These are phyloP conservation scores for Trichaptum fuscoviolaceum DNA, from an alignment of 768 basidiomycete species.

Conservation along the genomic window DNA sequence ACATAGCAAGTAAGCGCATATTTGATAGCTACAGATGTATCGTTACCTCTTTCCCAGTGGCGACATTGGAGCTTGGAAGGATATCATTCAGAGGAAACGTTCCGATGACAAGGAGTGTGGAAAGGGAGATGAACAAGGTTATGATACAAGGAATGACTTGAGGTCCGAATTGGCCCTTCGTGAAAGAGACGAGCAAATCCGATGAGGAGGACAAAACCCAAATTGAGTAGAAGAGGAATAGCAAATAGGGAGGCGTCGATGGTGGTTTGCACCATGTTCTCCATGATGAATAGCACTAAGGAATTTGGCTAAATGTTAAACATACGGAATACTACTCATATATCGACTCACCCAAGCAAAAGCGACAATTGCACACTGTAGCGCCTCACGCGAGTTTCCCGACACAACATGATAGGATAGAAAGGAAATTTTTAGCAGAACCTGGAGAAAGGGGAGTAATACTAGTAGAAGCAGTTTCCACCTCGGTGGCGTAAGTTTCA, in stretches of 20 bases:
- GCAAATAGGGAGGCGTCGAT: conserved; percentile 48
- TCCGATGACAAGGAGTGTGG: conserved; percentile 46
- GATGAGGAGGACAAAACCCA: conserved; percentile 30
- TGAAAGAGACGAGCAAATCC: conserved; percentile 6
- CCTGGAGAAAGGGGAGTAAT: conserved; percentile 31
- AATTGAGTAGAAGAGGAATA: conserved; percentile 37
- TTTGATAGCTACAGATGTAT: conserved; percentile 2
- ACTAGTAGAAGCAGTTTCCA: conserved; percentile 31
- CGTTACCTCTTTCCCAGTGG: conserved; percentile 42
- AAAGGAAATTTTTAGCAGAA: conserved; percentile 6
- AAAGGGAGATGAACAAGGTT: conserved; percentile 27
- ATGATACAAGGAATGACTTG: conserved; percentile 14
- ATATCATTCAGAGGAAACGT: conserved; percentile 46
- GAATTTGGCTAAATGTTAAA: background rate
- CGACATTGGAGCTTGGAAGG: conserved; percentile 44
- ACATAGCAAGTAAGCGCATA: conserved; percentile 10
- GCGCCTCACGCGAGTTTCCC: conserved; percentile 5
- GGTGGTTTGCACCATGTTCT: conserved; percentile 36
- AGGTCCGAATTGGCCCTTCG: conserved; percentile 1
- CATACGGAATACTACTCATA: background rate
- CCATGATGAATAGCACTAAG: conserved; percentile 41
- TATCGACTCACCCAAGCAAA: background rate
- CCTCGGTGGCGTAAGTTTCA: conserved; percentile 16
- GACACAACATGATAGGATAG: conserved; percentile 6
- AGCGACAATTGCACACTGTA: background rate